Conservation (phyloP, 768 basidiomycete genomes). For the Suillus subalutaceus region DNA sequence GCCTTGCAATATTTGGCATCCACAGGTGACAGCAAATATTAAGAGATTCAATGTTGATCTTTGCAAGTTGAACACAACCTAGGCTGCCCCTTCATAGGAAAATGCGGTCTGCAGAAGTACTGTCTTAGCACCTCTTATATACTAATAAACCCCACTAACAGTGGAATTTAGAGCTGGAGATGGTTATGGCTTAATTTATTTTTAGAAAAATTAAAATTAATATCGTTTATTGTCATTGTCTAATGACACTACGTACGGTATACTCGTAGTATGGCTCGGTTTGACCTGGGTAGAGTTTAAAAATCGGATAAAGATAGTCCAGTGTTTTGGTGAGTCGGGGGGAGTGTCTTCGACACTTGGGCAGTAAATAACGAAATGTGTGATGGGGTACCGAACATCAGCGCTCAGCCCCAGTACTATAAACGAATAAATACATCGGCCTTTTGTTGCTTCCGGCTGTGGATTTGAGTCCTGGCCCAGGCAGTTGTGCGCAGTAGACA, state of each 20-base stretch:
- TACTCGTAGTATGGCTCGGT: slow-evolving; percentile 35
- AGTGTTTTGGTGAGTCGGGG: slow-evolving; percentile 48
- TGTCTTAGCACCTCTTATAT: neutral
- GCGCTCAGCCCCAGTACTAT: slow-evolving; percentile 43
- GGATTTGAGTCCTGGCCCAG: slow-evolving; percentile 46
- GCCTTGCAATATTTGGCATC: neutral
- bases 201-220: neutral
- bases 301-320: slow-evolving; percentile 36
- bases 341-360: slow-evolving; percentile 18
- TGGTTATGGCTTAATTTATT: neutral
- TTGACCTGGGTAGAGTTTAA: slow-evolving; percentile 39
- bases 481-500: slow-evolving; percentile 35
- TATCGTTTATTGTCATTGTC: neutral
- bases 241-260: neutral
- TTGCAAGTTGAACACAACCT: slow-evolving; percentile 41
- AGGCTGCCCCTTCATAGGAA: slow-evolving; percentile 34
- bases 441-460: slow-evolving; percentile 62
- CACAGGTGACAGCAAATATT: neutral
- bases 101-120: slow-evolving; percentile 45
- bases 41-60: slow-evolving; percentile 60
- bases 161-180: too few species aligned
- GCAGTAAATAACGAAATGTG: slow-evolving; percentile 42
- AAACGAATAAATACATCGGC: slow-evolving; percentile 41
- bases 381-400: slow-evolving; percentile 42
- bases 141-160: neutral